Percentiles rank a stretch among this genome's conserved stretches.
These are phyloP conservation scores for Sporothrix brunneoviolacea DNA, from an alignment of 2,329 filamentous ascomycete species.

Conservation along the genomic window DNA sequence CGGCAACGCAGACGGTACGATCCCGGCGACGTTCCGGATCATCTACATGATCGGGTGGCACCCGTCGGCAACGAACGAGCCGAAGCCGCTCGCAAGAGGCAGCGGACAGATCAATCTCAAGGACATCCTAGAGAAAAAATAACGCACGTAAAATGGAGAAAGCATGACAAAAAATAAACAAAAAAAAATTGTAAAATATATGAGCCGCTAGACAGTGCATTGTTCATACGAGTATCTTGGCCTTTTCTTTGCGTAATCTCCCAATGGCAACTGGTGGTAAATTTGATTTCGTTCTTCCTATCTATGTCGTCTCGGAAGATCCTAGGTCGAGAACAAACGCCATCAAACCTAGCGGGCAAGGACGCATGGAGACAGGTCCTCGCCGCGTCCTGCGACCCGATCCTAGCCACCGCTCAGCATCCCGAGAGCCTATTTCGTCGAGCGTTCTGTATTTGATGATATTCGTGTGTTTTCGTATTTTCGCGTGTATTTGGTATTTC, in stretches of 20 bases:
- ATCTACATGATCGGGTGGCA: slow-evolving; percentile 99
- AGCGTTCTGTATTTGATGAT: too few relatives aligned
- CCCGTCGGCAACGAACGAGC: slow-evolving; percentile 69
- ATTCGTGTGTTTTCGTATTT: background rate
- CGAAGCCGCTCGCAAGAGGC: slow-evolving; percentile 72
- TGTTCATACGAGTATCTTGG: too few relatives aligned
- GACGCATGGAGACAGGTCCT: too few relatives aligned
- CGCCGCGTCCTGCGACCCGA: too few relatives aligned
- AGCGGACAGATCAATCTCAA: slow-evolving; percentile 84
- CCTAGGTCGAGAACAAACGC: too few relatives aligned
- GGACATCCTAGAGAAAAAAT: slow-evolving; percentile 58
- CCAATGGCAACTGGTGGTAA: too few relatives aligned
- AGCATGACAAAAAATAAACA: background rate
- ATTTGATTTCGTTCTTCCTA: too few relatives aligned
- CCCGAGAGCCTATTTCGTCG: too few relatives aligned
- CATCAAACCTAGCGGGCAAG: too few relatives aligned
- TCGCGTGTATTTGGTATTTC: background rate
- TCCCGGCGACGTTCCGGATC: slow-evolving; percentile 87
- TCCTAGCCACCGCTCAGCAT: too few relatives aligned
- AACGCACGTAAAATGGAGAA: slow-evolving; percentile 7
- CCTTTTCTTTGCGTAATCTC: too few relatives aligned
- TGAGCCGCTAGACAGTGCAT: background rate
- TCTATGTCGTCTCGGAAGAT: too few relatives aligned
- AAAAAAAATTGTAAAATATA: background rate
- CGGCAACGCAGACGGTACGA: slow-evolving; percentile 66